Evolutionary conservation across 1,284 basidiomycete genomes (phyloP), one percentile per base, ranked within the genome.

Genomic region (Porodaedalea pini): DNA sequence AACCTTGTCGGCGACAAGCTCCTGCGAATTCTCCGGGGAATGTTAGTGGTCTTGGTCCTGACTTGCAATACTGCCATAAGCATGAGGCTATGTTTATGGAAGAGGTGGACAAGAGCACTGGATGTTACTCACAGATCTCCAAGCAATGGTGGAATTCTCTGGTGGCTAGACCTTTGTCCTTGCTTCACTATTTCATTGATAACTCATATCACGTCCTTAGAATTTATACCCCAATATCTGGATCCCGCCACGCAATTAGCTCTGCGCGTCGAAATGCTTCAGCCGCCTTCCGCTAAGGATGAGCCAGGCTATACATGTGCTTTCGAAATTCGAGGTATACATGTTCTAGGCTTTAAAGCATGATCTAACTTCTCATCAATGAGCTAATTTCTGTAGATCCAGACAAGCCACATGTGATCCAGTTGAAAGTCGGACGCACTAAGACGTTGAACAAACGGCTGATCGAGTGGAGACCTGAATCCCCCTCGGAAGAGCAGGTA

Each of bases 261-360:
- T 1, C 68, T 92, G 43, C 78, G 82, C 54, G 73, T 76, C 23
- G 86, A 87, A 63, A 91, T 92, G 87, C 81, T 82, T 66, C 86
- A 83, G 59, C 66, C 78, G 15, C 73, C 73, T 1, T 83, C 86
- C 0, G 50, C 65, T 1, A 74, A 79, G 4, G 89, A 92, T 63
- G 76, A 75, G n/a, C 69, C 75, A 2, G 89, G 89, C 0, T 90
- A 88, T 63, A 90, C 91, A 51, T 92, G 92, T 62, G 79, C 83
- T 0, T 89, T 85, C 66, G 85, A 90, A 69, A 86, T 91, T 57
- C 77, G 80, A 66, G 84, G 86, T 86, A 66, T 32, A 67, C 57
- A n/a, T n/a, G n/a, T n/a, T n/a, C n/a, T n/a, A 43, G 19, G 49
- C 17, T 54, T 25, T 23, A 8, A n/a, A 10, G 6, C 27, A n/a